Evolutionary conservation across 177 flowering plant genomes (phyloP), one percentile per base, ranked within the genome.

Genomic region (Tripterygium wilfordii): DNA sequence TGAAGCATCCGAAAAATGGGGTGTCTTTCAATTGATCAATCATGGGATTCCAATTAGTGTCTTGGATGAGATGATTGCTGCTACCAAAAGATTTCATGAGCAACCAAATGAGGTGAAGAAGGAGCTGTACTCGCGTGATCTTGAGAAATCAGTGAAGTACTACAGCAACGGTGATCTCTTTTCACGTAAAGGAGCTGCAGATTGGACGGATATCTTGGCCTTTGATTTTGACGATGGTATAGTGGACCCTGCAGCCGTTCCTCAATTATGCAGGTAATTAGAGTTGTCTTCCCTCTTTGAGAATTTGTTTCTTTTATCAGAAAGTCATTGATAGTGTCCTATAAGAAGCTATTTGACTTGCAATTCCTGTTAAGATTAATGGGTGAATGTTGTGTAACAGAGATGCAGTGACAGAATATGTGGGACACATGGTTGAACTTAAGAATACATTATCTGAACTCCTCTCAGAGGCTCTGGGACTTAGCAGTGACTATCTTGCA

Each of bases 151-250:
- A 14, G 47, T 59, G 0, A 32, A 29, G 18, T 64, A 30, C 25
- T 36, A 42, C 45, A 18, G 53, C 49, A 58, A 64, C 35, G 54
- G 49, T 2, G 60, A 54, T 32, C 53, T 58, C 8, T 32, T 53
- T n/a, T 19, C 31, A 5, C n/a, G 45, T 1, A 40, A 44, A 23
- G 26, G 39, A 14, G 56, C 46, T 0, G 55, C 68, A 4, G 35
- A 54, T 16, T 64, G 68, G 64, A 59, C 64, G 56, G 68, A 64
- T 23, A 17, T 64, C 2, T 8, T 72, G 1, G 42, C 58, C 7
- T 66, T 60, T 23, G 51, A 54, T 10, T 63, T 66, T 54, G 16
- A 12, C 1, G 70, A 63, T 14, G 70, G 61, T 12, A 10, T 33
- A 2, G 33, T 61, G 1, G 62, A 71, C 28, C 35, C 54, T 18